Evolutionary conservation across 768 basidiomycete genomes (phyloP).

Genomic region (Daedaleopsis sinensis): DNA sequence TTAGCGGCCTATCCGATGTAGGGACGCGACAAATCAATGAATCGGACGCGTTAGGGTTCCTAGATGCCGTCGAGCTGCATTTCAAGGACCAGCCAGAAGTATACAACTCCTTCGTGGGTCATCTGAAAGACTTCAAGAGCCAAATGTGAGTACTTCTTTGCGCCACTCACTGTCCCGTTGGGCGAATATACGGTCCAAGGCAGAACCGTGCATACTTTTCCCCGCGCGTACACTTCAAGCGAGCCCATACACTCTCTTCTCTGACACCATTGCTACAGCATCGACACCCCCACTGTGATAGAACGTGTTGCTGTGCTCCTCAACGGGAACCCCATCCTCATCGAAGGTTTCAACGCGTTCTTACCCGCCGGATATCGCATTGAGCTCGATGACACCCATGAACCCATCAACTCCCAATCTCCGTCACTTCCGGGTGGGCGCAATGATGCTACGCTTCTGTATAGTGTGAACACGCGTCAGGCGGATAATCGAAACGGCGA

Average conservation of each 20-base stretch:
- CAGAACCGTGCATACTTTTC: no score
- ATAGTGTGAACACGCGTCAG: slow-evolving; percentile 44
- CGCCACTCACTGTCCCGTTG: not conserved
- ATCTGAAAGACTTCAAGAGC: slow-evolving; percentile 99
- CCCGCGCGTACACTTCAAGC: no score
- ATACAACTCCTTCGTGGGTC: slow-evolving; percentile 92
- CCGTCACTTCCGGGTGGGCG: slow-evolving; percentile 36
- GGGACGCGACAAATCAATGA: slow-evolving; percentile 77
- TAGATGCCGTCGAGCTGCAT: slow-evolving; percentile 93
- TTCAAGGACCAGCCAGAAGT: slow-evolving; percentile 90
- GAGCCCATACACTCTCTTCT: not conserved
- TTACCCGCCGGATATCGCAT: slow-evolving; percentile 94
- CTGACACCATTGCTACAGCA: slow-evolving; percentile 48
- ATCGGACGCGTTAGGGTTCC: slow-evolving; percentile 89
- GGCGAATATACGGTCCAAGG: not conserved
- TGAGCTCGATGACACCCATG: slow-evolving; percentile 57
- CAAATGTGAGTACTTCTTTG: slow-evolving; percentile 64
- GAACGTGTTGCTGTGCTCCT: slow-evolving; percentile 93
- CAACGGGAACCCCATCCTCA: slow-evolving; percentile 85
- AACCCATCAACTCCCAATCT: slow-evolving; percentile 45
- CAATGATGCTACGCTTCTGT: slow-evolving; percentile 55
- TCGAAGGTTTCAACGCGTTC: slow-evolving; percentile 98
- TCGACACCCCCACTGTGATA: slow-evolving; percentile 98
- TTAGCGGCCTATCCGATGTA: slow-evolving; percentile 11
- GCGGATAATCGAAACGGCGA: slow-evolving; percentile 47